These are phyloP conservation scores for Bonia amplexicaulis DNA, from an alignment of 176 grass and related monocot genomes.

Conservation along the genomic window DNA sequence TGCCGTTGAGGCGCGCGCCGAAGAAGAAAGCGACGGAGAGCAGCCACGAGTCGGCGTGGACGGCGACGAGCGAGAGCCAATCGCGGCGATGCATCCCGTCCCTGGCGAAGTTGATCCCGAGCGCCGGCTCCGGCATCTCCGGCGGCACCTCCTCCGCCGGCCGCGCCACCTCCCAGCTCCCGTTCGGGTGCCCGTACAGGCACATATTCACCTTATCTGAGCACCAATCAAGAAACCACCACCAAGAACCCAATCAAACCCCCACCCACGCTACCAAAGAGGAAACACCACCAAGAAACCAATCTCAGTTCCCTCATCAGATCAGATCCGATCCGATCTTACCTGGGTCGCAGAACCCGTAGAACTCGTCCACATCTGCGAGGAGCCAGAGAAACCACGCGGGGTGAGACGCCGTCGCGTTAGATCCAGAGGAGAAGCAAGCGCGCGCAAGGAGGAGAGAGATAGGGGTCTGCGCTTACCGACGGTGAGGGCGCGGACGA, in stretches of 20 bases:
- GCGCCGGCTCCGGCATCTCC: constrained; percentile 30
- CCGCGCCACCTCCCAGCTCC: constrained; percentile 26
- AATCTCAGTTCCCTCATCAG: not conserved
- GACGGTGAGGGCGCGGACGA: constrained; percentile 42
- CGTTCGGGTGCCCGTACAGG: constrained; percentile 34
- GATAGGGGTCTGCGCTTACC: constrained; percentile 20
- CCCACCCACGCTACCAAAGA: not conserved
- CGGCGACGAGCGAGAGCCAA: constrained; percentile 29
- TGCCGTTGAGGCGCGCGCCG: constrained; percentile 18
- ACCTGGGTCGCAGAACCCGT: not conserved
- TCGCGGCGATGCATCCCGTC: constrained; percentile 28
- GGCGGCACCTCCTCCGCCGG: constrained; percentile 38
- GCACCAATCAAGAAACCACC: not conserved
- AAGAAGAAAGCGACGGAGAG: constrained; percentile 27
- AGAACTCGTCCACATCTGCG: not conserved
- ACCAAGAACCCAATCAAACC: not conserved
- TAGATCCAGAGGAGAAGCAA: not conserved
- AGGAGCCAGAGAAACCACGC: not conserved
- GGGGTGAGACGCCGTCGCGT: not conserved
- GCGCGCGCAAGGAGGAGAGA: not conserved
- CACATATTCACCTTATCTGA: constrained; percentile 25
- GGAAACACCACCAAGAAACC: not conserved
- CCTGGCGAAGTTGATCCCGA: constrained; percentile 25
- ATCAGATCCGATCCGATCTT: not conserved
- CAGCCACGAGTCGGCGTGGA: constrained; percentile 40